Percentiles rank a stretch among this genome's conserved stretches.
These are phyloP conservation scores for Sporothrix protearum DNA, from an alignment of 2,329 filamentous ascomycete species.

Conservation along the genomic window DNA sequence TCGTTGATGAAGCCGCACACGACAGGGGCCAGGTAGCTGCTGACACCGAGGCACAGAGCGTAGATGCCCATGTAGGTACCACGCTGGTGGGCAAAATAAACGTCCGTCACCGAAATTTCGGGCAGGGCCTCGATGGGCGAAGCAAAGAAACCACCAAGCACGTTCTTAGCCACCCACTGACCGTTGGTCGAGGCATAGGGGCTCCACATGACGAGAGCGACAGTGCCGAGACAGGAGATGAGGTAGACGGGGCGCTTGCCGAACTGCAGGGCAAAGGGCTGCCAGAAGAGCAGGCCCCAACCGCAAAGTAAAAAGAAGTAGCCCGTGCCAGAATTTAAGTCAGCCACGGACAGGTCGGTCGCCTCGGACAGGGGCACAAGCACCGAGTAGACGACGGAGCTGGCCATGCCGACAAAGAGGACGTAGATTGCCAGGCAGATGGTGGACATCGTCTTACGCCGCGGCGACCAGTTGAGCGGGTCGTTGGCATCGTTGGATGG, in stretches of 20 bases:
- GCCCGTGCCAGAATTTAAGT: not conserved
- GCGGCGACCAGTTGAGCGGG: constrained; percentile 5
- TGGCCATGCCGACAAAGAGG: constrained; percentile 13
- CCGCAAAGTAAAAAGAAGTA: constrained; percentile 5
- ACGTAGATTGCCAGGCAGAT: constrained; percentile 6
- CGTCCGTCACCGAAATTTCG: constrained; percentile 7
- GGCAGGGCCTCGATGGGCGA: constrained; percentile 6
- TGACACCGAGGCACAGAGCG: constrained; percentile 42
- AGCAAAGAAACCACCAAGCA: not conserved
- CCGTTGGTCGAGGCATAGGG: constrained; percentile 11
- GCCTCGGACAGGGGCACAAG: not conserved
- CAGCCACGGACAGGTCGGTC: constrained; percentile 2
- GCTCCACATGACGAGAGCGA: constrained; percentile 1
- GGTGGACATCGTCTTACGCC: constrained; percentile 7
- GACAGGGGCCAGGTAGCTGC: constrained; percentile 47
- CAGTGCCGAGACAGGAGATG: not conserved
- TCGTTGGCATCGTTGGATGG: constrained; percentile 12
- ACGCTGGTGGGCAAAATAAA: constrained; percentile 32
- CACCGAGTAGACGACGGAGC: constrained; percentile 10
- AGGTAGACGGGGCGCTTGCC: constrained; percentile 7
- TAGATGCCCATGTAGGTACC: constrained; percentile 44
- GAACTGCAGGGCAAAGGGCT: constrained; percentile 9
- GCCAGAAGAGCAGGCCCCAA: constrained; percentile 11
- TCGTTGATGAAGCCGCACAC: constrained; percentile 50
- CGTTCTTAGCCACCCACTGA: constrained; percentile 3